Percentiles rank a stretch among this genome's conserved stretches.
Conservation (phyloP, 257 asterid species). For the Nicotiana benthamiana region DNA sequence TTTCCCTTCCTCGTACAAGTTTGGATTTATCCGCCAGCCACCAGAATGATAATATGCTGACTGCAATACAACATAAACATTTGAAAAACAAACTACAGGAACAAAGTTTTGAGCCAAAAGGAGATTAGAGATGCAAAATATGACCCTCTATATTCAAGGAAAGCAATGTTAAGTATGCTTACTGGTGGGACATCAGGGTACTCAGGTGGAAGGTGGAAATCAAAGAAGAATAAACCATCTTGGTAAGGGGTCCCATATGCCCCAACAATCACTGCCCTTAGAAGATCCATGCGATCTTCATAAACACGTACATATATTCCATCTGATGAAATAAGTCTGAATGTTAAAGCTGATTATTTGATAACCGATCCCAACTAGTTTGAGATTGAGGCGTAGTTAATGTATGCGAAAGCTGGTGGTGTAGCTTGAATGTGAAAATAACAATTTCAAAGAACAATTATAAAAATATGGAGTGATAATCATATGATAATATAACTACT, state of each 20-base stretch:
- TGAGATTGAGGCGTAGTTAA: slow-evolving; percentile 1
- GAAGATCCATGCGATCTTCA: slow-evolving; percentile 97
- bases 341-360: neutral
- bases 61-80: slow-evolving; percentile 32
- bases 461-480: neutral
- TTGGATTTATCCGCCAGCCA: slow-evolving; percentile 99
- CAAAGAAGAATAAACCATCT: slow-evolving; percentile 97
- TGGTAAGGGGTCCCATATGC: slow-evolving; percentile 99
- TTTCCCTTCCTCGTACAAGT: slow-evolving; percentile 97
- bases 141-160: neutral
- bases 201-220: slow-evolving; percentile 89
- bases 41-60: slow-evolving; percentile 96
- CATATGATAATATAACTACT: neutral
- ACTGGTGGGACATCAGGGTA: slow-evolving; percentile 96
- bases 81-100: neutral
- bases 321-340: slow-evolving; percentile 36
- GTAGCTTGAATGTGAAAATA: slow-evolving; percentile 10
- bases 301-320: slow-evolving; percentile 87
- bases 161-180: slow-evolving; percentile 19
- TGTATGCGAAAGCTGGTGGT: slow-evolving; percentile 1
- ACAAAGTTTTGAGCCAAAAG: neutral
- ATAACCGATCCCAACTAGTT: neutral
- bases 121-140: neutral
- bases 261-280: slow-evolving; percentile 97
- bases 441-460: slow-evolving; percentile 10